Conservation (phyloP, 106 monocot genomes). For the Agapanthus africanus region DNA sequence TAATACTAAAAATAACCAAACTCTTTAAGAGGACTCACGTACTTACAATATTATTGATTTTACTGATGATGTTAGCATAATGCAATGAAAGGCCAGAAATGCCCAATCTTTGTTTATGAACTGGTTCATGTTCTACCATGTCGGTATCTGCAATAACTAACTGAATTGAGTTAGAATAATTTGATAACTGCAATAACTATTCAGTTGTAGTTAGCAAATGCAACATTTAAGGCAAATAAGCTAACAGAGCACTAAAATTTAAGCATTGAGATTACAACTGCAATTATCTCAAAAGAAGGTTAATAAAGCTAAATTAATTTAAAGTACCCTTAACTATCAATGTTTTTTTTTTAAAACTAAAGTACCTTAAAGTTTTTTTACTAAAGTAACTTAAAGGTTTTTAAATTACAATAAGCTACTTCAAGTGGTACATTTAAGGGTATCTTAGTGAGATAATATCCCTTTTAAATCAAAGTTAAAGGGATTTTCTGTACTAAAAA, state of each 20-base stretch:
- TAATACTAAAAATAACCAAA: not conserved
- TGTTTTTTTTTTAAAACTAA: too few species aligned
- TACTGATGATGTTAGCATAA: slow-evolving; percentile 79
- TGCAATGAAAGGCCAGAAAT: slow-evolving; percentile 71
- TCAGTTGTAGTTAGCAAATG: slow-evolving; percentile 7
- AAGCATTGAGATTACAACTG: not conserved
- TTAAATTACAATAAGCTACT: too few species aligned
- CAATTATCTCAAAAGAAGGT: not conserved
- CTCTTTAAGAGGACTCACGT: not conserved
- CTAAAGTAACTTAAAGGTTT: too few species aligned
- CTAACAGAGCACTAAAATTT: not conserved
- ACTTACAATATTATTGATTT: slow-evolving; percentile 86
- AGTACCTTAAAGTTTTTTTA: too few species aligned
- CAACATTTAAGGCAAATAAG: not conserved
- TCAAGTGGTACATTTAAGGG: too few species aligned
- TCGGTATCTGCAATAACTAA: slow-evolving; percentile 29
- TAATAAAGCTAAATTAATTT: too few species aligned
- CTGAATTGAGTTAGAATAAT: too few species aligned
- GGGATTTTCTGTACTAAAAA: too few species aligned
- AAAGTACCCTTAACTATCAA: too few species aligned
- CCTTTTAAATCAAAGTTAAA: too few species aligned
- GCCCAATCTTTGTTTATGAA: slow-evolving; percentile 38
- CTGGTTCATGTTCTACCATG: slow-evolving; percentile 7
- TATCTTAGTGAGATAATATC: too few species aligned
- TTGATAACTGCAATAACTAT: too few species aligned